Conservation (phyloP, 2,329 filamentous ascomycete species). For the Xylariaceae sp. region DNA sequence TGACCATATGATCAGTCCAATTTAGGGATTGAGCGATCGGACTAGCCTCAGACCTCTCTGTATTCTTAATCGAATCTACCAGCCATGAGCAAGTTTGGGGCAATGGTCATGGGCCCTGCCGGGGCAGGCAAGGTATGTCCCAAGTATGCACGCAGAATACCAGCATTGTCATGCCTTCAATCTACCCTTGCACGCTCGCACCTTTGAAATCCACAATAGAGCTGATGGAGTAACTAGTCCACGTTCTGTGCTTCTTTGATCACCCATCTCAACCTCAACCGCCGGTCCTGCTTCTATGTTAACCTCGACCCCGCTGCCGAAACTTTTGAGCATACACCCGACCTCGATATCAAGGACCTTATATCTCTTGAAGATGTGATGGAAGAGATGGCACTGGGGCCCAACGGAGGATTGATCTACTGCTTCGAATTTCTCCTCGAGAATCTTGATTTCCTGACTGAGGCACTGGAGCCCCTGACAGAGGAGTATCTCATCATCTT, state of each 20-base stretch:
- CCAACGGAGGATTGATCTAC: conserved; percentile 69
- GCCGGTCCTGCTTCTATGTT: conserved; percentile 94
- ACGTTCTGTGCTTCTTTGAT: conserved; percentile 95
- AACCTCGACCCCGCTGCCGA: conserved; percentile 97
- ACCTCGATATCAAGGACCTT: conserved; percentile 83
- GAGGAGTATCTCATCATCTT: conserved; percentile 97
- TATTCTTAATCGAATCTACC: neutral
- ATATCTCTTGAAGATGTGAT: conserved; percentile 85
- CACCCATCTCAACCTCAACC: conserved; percentile 84
- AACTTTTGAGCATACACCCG: conserved; percentile 79
- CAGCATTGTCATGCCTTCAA: neutral
- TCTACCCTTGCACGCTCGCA: neutral
- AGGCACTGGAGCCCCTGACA: conserved; percentile 69
- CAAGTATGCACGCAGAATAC: neutral
- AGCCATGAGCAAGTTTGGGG: conserved; percentile 88
- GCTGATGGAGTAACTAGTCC: conserved; percentile 46
- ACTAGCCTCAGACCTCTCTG: too few relatives aligned
- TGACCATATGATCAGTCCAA: too few relatives aligned
- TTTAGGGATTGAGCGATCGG: too few relatives aligned
- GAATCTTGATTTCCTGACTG: conserved; percentile 69
- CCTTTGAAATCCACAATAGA: neutral
- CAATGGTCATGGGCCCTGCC: conserved; percentile 93
- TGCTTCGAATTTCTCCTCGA: conserved; percentile 73
- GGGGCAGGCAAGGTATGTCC: conserved; percentile 78
- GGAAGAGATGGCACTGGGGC: conserved; percentile 65